Conservation (phyloP, 2,329 filamentous ascomycete species). For the Pezicula rhizophila region DNA sequence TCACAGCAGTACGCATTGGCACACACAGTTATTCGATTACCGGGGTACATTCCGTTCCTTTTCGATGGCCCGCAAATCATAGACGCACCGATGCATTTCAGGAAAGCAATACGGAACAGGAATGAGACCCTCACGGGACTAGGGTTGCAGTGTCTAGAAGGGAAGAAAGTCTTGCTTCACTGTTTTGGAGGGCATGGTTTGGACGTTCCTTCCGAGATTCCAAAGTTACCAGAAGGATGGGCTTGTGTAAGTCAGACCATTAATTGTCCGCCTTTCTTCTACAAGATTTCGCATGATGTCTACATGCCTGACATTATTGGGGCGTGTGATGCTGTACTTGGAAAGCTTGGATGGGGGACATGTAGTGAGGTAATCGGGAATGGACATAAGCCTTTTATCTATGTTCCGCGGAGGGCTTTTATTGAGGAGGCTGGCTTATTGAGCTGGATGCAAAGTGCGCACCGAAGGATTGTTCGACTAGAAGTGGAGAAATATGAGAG, state of each 20-base stretch:
- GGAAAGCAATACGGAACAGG: conserved; percentile 7
- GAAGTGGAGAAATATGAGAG: conserved; percentile 10
- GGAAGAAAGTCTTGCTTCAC: conserved; percentile 6
- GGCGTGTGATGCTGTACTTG: conserved; percentile 12
- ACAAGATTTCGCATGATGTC: conserved; percentile 10
- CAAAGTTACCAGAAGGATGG: conserved; percentile 12
- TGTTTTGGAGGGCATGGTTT: conserved; percentile 6
- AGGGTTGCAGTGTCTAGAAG: conserved; percentile 2
- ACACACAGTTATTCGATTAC: conserved; percentile 10
- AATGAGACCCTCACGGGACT: conserved; percentile 2
- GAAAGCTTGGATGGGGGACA: conserved; percentile 14
- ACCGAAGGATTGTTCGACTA: conserved; percentile 8
- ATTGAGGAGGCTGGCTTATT: conserved; percentile 11
- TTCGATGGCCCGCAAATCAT: conserved; percentile 6
- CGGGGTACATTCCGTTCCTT: conserved; percentile 10
- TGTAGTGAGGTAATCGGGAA: conserved; percentile 15
- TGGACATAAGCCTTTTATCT: conserved; percentile 10
- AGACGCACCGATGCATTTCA: conserved; percentile 11
- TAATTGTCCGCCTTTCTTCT: conserved; percentile 10
- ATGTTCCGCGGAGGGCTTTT: conserved; percentile 12
- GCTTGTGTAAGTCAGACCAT: conserved; percentile 13
- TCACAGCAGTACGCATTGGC: conserved; percentile 7
- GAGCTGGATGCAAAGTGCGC: conserved; percentile 12
- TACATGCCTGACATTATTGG: conserved; percentile 13
- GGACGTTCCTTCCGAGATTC: conserved; percentile 5